Evolutionary conservation across 2,329 filamentous ascomycete genomes (phyloP).

Genomic region (Apiospora kogelbergensis): DNA sequence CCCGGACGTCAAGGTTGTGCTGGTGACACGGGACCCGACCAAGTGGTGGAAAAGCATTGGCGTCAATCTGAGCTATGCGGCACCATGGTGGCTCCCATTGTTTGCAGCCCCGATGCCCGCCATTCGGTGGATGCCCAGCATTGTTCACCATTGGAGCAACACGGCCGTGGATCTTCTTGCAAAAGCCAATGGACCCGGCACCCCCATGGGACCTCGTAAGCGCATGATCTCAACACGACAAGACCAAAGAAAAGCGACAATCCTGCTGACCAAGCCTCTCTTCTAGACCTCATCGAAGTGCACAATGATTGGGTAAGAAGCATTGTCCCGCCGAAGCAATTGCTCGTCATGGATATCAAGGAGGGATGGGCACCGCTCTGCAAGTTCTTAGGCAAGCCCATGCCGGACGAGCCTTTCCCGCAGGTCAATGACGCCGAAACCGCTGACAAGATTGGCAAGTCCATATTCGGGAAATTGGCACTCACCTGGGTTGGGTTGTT

Average conservation of each 20-base stretch:
- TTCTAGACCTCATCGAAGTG: neutral
- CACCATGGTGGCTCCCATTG: neutral
- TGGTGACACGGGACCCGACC: conserved; percentile 24
- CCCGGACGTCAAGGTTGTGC: conserved; percentile 23
- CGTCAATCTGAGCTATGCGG: conserved; percentile 1
- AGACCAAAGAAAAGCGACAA: too few species aligned
- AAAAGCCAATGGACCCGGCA: neutral
- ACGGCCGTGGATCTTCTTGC: neutral
- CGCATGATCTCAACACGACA: too few species aligned
- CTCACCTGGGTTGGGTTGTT: conserved; percentile 3
- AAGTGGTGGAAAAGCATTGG: conserved; percentile 24
- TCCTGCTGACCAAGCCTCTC: neutral
- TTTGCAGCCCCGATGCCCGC: neutral
- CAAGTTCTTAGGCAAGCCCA: conserved; percentile 20
- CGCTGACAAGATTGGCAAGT: neutral
- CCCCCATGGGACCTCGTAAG: neutral
- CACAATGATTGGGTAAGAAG: conserved; percentile 30
- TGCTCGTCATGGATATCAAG: conserved; percentile 13
- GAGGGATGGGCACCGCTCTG: conserved; percentile 27
- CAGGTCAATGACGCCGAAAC: conserved; percentile 15
- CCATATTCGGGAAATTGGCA: neutral
- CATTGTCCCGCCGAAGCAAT: conserved; percentile 20
- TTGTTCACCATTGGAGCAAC: neutral
- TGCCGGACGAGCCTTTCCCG: conserved; percentile 19
- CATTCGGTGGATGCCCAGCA: conserved; percentile 4